phyloP scores from a whole-genome alignment of 805 yeast genomes.

The Metschnikowia picachoensis region DNA sequence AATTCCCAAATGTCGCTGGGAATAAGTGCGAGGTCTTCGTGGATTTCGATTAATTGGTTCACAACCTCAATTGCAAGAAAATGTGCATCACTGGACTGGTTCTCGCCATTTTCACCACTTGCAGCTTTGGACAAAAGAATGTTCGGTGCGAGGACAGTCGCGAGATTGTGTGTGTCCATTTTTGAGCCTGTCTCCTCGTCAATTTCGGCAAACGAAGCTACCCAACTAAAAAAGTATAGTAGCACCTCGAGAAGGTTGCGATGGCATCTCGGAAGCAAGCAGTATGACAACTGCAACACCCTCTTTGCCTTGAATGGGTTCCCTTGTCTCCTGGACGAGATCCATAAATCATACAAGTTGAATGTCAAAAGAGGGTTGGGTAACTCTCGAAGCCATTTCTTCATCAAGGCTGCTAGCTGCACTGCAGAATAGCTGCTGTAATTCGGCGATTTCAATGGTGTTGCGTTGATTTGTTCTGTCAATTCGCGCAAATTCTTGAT shows the following conservation, averaged over 20 bases:
- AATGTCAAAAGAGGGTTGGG: conserved; percentile 88
- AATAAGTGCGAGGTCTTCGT: conserved; percentile 72
- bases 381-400: conserved; percentile 85
- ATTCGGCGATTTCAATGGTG: conserved; percentile 69
- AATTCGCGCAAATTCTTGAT: conserved; percentile 75
- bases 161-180: conserved; percentile 93
- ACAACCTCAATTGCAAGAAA: conserved; percentile 90
- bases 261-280: conserved; percentile 75
- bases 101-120: conserved; percentile 21
- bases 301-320: conserved; percentile 46
- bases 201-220: conserved; percentile 88
- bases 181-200: conserved; percentile 85
- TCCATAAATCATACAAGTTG: conserved; percentile 73
- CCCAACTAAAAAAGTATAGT: conserved; percentile 86
- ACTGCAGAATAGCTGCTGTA: conserved; percentile 76
- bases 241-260: conserved; percentile 86
- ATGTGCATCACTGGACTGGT: conserved; percentile 59
- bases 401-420: conserved; percentile 88
- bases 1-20: conserved; percentile 61
- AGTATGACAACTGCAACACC: conserved; percentile 59
- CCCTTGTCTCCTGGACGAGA: conserved; percentile 54
- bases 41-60: conserved; percentile 73
- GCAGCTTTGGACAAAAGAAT: conserved; percentile 60
- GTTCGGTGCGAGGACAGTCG: conserved; percentile 94
- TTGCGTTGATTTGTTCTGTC: conserved; percentile 66